phyloP scores from a whole-genome alignment of 2,329 filamentous ascomycete genomes.

The Colletotrichum sp. region DNA sequence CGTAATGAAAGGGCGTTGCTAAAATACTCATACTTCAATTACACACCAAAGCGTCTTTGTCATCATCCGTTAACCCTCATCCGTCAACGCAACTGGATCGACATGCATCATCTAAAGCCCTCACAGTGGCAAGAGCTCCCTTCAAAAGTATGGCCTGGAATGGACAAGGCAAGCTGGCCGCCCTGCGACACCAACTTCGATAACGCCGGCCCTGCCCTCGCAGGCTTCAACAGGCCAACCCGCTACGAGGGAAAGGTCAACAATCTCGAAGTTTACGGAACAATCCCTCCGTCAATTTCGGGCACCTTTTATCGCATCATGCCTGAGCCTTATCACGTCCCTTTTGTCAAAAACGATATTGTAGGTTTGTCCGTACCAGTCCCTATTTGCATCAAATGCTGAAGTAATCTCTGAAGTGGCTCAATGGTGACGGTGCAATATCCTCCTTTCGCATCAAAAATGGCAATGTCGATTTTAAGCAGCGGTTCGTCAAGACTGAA shows the following conservation, averaged over 20 bases:
- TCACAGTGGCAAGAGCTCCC: background rate
- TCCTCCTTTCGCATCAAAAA: background rate
- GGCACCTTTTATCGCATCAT: background rate
- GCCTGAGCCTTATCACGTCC: background rate
- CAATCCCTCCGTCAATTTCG: background rate
- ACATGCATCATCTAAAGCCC: too few relatives aligned
- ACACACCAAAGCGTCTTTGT: too few relatives aligned
- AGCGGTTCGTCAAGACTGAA: background rate
- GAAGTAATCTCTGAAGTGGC: background rate
- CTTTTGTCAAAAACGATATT: background rate
- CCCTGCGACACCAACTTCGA: background rate
- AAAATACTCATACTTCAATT: too few relatives aligned
- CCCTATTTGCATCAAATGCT: background rate
- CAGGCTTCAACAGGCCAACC: background rate
- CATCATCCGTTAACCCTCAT: too few relatives aligned
- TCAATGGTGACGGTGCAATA: background rate
- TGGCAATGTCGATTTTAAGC: background rate
- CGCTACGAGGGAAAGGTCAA: background rate
- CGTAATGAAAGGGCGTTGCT: too few relatives aligned
- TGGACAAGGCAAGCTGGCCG: background rate
- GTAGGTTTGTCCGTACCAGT: background rate
- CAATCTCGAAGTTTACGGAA: background rate
- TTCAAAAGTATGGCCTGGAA: background rate
- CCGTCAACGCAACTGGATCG: too few relatives aligned
- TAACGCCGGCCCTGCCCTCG: background rate